Percentiles rank a stretch among this genome's conserved stretches.
Evolutionary conservation across 306 rosid species (phyloP).

Genomic region (Vicia sativa): DNA sequence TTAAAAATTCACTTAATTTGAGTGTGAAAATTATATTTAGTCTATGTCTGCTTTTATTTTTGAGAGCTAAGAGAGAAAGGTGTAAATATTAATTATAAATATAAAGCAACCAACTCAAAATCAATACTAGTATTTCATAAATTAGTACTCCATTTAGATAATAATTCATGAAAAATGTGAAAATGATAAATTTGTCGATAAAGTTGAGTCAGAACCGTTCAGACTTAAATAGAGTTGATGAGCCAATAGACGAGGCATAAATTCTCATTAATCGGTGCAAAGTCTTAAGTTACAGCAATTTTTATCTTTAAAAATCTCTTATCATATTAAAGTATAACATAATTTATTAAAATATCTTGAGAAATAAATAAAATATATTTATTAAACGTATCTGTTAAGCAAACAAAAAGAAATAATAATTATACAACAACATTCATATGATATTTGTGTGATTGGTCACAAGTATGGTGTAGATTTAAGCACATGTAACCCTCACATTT

Average conservation of each 20-base stretch:
- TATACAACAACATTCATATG: slow-evolving; percentile 35
- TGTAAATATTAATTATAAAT: too few relatives aligned
- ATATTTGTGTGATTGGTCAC: slow-evolving; percentile 22
- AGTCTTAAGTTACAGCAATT: too few relatives aligned
- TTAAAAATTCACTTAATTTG: too few relatives aligned
- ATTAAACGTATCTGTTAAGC: too few relatives aligned
- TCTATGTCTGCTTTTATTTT: too few relatives aligned
- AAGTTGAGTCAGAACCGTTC: neutral
- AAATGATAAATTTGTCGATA: neutral
- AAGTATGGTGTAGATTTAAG: slow-evolving; percentile 37
- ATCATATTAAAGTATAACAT: too few relatives aligned
- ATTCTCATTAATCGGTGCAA: neutral
- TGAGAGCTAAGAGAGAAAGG: too few relatives aligned
- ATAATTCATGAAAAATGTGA: neutral
- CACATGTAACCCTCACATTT: slow-evolving; percentile 44
- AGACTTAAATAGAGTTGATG: slow-evolving; percentile 4
- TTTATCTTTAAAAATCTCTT: too few relatives aligned
- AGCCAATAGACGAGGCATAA: neutral
- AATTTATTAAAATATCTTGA: neutral
- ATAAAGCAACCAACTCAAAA: too few relatives aligned
- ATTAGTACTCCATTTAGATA: neutral
- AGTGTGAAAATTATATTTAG: too few relatives aligned
- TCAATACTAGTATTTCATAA: too few relatives aligned
- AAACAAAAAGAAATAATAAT: too few relatives aligned
- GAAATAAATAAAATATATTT: neutral